Evolutionary conservation across 371 early-diverging fungal species (phyloP).

Genomic region (Saksenaea oblongispora): DNA sequence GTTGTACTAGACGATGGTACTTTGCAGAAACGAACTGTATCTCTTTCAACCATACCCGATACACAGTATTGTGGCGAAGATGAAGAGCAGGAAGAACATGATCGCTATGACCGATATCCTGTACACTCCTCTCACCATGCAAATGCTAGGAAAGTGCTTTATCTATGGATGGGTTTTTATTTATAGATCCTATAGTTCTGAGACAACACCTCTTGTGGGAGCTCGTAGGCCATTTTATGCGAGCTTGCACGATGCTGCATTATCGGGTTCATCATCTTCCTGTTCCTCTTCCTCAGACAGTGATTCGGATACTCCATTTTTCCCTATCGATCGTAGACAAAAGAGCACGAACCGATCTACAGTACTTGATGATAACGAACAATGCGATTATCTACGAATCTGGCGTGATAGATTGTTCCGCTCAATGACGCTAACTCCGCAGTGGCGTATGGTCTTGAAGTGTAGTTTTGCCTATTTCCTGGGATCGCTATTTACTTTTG

Average conservation of each 20-base stretch:
- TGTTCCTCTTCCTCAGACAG: conserved; percentile 22
- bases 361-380: background rate
- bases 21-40: conserved; percentile 24
- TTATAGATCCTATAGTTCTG: background rate
- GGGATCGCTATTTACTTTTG: conserved; percentile 64
- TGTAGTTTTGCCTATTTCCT: conserved; percentile 65
- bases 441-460: conserved; percentile 56
- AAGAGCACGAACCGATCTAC: background rate
- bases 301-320: conserved; percentile 37
- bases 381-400: background rate
- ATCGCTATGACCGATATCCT: background rate
- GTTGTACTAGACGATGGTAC: conserved; percentile 36
- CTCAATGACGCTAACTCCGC: conserved; percentile 18
- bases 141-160: background rate
- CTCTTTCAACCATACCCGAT: conserved; percentile 27
- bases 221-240: background rate
- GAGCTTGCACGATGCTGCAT: background rate
- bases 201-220: background rate
- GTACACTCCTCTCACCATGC: background rate
- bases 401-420: background rate
- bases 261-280: conserved; percentile 9
- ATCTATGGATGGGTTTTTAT: background rate
- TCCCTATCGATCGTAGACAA: conserved; percentile 17
- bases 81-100: background rate
- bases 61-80: background rate